Base-by-base conservation (phyloP, 108 stramenopile species). In the Cyclotella baltica region DNA sequence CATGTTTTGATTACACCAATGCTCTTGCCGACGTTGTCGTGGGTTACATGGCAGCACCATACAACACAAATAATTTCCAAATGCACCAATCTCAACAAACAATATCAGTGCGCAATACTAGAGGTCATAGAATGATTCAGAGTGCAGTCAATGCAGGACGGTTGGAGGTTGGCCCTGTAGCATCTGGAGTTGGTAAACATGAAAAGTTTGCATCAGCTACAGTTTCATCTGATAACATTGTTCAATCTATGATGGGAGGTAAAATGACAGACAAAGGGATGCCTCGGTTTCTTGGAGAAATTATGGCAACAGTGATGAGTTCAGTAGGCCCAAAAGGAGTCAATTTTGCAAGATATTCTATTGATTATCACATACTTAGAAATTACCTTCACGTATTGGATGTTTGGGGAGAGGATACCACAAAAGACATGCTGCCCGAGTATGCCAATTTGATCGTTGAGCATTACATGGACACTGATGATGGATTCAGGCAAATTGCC, bases 1-100 rank as follows among this genome's bases (percentile, higher is more conserved):
- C 90, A 15, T 94, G 93, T 75, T 92, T 92, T 75, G 93, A 94
- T 73, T 94, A 94, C 70, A 92, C 93, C 50, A 94, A 94, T 78
- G 85, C 70, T n/a, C 82, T 92, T 8, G 93, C 93, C 0, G 93
- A 94, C 79, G 90, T 92, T 9, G 91, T 92, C 4, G 93, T 94
- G 30, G 93, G 93, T 0, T 94, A 94, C 74, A 94, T 94, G 93
- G 93, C 87, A 55, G 93, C 91, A 22, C 91, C 89, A 22, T 59
- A 88, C 50, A 78, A 73, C 10, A 34, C 62, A 4, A 59, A 50
- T 8, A 63, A 65, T 30, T 33, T 74, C 27, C 71, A 78, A 37
- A 92, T 92, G 91, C 87, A 92, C 37, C 43, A 82, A 56, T 83
- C 88, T 22, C 86, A 67, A 43, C 93, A 93, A 77, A 91, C 90